Evolutionary conservation across 2,329 filamentous ascomycete species (phyloP), one percentile per base, ranked within the genome.

Genomic region (Aspergillus persii): DNA sequence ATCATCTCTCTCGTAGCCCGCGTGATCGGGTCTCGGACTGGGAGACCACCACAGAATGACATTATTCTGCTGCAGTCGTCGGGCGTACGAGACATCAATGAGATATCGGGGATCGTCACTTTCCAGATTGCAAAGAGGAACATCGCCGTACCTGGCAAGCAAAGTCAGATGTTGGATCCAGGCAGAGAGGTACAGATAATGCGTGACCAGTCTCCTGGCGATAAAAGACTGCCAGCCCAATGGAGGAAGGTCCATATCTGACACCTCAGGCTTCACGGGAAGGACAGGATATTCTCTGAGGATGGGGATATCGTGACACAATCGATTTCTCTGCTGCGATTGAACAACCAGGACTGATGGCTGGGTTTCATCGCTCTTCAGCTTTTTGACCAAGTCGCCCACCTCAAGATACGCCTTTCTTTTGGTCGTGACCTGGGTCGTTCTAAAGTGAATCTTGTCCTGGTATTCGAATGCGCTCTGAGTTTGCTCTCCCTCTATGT

Each of bases 1-100:
- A 73, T 98, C 92, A 69, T 99, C 96, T 62, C 89, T 90, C 73
- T 99, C 95, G 73, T 97, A 92, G 0, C 95, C 95, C 50, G 92
- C 95, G 76, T 99, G 95, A 72, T 99, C 95, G 1, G 96, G 95
- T 54, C 89, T 86, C 0, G 94, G 87, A 6, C 89, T 88, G 8
- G 86, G 83, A 18, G 94, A 98, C 95, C 95, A 99, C 95, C 95
- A 99, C 6, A 99, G 81, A 5, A 99, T 90, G 1, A 99, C 91
- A 58, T 93, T 92, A 71, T 94, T 96, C 65, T 90, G 89, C 70
- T 96, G 92, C 54, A 99, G 80, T 18, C 93, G 86, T 58, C 96
- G 84, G 0, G 95, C 95, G 73, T 98, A 99, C 0, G 94, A 91
- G 57, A 99, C 86, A 71, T 99, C 95, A 67, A 99, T 99, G 56